These are phyloP conservation scores for Trametes hirsuta DNA, from an alignment of 1,284 basidiomycete genomes.

Conservation along the genomic window DNA sequence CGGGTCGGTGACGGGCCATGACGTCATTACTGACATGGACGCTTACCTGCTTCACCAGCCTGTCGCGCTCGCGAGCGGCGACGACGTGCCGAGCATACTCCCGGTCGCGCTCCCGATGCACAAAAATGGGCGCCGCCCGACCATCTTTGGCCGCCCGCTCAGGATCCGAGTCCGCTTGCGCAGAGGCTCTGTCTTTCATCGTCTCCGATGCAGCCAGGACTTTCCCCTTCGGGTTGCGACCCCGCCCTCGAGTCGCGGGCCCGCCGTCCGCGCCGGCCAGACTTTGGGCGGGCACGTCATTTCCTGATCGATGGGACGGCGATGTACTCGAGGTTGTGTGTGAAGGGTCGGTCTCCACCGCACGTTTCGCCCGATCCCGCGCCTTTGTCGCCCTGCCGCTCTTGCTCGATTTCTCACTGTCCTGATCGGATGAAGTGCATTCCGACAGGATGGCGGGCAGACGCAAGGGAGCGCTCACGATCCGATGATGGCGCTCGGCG, in stretches of 20 bases:
- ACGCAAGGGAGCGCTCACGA: constrained; percentile 16
- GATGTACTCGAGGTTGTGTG: background rate
- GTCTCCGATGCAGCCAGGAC: constrained; percentile 17
- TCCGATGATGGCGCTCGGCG: constrained; percentile 6
- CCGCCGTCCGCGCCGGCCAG: background rate
- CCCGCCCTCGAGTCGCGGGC: constrained; percentile 3
- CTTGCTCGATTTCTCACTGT: constrained; percentile 3
- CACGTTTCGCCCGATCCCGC: background rate
- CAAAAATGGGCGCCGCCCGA: constrained; percentile 24
- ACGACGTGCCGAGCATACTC: constrained; percentile 26
- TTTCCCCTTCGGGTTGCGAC: constrained; percentile 22
- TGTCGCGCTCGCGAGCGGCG: constrained; percentile 17
- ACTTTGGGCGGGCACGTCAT: background rate
- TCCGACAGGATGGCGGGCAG: constrained; percentile 4
- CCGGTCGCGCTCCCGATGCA: constrained; percentile 31
- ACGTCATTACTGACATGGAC: background rate
- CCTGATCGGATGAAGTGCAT: constrained; percentile 2
- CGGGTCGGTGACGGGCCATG: background rate
- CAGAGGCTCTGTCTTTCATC: constrained; percentile 5
- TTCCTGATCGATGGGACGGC: background rate
- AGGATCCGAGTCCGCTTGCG: constrained; percentile 5
- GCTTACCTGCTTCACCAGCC: constrained; percentile 18
- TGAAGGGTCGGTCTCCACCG: constrained; percentile 6
- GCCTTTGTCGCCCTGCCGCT: constrained; percentile 1
- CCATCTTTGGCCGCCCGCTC: constrained; percentile 19